Conservation (phyloP, 169 alveolate species). For the Eimeria acervulina region DNA sequence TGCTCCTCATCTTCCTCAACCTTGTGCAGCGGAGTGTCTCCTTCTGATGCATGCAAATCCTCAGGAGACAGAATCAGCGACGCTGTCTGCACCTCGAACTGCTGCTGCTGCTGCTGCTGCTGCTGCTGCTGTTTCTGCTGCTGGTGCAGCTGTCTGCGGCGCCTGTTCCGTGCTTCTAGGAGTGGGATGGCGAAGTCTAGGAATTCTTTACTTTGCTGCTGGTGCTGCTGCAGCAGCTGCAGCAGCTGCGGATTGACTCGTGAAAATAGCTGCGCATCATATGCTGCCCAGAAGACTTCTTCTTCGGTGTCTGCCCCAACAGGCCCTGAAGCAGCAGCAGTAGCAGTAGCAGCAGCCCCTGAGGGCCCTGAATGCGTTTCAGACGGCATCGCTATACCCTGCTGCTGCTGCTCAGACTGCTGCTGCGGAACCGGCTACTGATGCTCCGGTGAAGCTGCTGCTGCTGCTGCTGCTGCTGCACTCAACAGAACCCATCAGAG, state of each 20-base stretch:
- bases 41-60: not conserved
- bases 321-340: conserved; percentile 31
- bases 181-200: conserved; percentile 53
- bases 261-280: conserved; percentile 40
- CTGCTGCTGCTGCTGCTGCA: conserved; percentile 31
- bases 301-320: conserved; percentile 49
- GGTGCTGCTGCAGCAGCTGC: conserved; percentile 79
- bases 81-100: conserved; percentile 11
- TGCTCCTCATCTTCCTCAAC: conserved; percentile 41
- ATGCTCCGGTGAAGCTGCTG: conserved; percentile 6
- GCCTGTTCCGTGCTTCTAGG: not conserved
- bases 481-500: not conserved
- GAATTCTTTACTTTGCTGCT: conserved; percentile 57
- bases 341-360: conserved; percentile 28
- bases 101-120: conserved; percentile 62
- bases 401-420: not conserved
- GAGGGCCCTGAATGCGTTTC: conserved; percentile 17
- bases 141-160: not conserved
- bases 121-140: conserved; percentile 50
- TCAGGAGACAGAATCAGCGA: conserved; percentile 9
- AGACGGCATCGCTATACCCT: not conserved
- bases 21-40: not conserved
- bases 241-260: conserved; percentile 76
- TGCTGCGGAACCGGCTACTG: not conserved
- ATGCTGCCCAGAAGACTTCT: conserved; percentile 52